Evolutionary conservation across 2,329 filamentous ascomycete species (phyloP).

Genomic region (Cyclaneusma minus): DNA sequence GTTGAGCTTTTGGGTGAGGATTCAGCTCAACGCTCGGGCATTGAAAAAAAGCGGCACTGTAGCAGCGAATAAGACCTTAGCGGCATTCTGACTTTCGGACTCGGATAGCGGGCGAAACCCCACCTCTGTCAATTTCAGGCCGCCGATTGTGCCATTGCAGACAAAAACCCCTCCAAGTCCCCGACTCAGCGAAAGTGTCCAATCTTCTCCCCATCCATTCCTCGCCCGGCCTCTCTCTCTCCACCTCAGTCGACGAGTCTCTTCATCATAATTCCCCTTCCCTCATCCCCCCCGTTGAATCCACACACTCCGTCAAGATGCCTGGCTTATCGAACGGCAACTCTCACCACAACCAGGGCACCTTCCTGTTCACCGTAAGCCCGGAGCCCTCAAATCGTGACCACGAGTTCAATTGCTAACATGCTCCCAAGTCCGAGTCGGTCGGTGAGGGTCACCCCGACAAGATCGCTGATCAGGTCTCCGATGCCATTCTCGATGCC

Average conservation of each 20-base stretch:
- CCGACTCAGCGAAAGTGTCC: no score
- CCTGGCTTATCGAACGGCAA: conserved; percentile 29
- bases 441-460: conserved; percentile 86
- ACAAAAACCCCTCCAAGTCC: no score
- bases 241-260: conserved; percentile 5
- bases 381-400: conserved; percentile 1
- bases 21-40: no score
- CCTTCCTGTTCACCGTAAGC: conserved; percentile 70
- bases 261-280: conserved; percentile 4
- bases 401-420: conserved; percentile 6
- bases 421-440: conserved; percentile 51
- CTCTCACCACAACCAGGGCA: conserved; percentile 42
- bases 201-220: conserved; percentile 3
- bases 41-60: no score
- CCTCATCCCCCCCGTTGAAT: conserved; percentile 3
- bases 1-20: no score
- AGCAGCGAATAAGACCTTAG: no score
- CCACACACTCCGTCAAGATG: conserved; percentile 33
- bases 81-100: no score
- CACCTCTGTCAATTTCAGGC: no score
- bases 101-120: no score
- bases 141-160: no score
- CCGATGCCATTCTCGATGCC: conserved; percentile 96
- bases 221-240: conserved; percentile 2
- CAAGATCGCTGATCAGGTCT: conserved; percentile 98